Base-by-base conservation (phyloP, 805 yeast species). In the Monosporozyma siamensis region DNA sequence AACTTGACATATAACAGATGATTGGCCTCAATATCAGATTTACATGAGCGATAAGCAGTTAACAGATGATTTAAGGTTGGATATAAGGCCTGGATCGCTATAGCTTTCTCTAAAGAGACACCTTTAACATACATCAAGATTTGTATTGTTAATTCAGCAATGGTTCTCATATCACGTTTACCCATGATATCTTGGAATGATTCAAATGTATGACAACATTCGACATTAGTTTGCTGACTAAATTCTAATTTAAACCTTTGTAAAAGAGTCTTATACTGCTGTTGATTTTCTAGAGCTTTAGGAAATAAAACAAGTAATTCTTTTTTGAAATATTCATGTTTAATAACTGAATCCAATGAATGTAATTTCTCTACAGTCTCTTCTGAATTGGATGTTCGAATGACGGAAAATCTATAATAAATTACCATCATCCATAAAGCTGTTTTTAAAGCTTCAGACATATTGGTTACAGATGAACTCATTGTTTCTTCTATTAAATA, bases 51-150 rank as follows among this genome's bases (percentile, higher is more conserved):
- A 39, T 61, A 63, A 1, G 64, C 65, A 12, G 32, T 41, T n/a
- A 63, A 30, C 0, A 90, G 67, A 15, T 55, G 58, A 27, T 65
- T 64, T 0, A 97, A 92, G 0, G 97, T 89, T 2, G 78, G 77
- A 55, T 70, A 92, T 34, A 70, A 58, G 15, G 67, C 66, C 61
- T 89, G 97, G 8, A 92, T 78, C 6, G 77, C 76, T 8, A 77
- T 56, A 0, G 98, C 98, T 56, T 84, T 87, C 48, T 90, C 97
- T 24, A 85, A 63, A 0, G 95, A 77, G 1, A 92, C 69, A 0
- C 97, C 98, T 46, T 75, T 72, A 2, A 83, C 72, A 3, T 88
- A 75, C 82, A 88, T 77, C 18, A 92, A 70, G 80, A 87, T 78
- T 36, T 75, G 68, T 2, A 87, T 64, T 51, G 78, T 90, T 52